Base-by-base conservation (phyloP, 306 rosid species). In the Cicer chorassanicum region DNA sequence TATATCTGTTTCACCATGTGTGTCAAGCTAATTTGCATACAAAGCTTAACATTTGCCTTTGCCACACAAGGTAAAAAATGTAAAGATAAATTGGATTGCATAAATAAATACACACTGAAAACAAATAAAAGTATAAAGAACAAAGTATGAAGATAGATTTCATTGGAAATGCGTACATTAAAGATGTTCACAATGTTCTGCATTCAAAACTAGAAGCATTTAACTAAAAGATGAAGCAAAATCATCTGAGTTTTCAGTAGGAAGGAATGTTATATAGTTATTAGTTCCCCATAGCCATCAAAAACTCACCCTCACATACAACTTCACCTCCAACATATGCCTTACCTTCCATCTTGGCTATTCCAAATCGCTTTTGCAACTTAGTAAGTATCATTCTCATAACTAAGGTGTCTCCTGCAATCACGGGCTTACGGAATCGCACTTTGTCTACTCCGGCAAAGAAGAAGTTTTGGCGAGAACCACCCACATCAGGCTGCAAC, bases 311-410 rank as follows among this genome's bases (percentile, higher is more conserved):
- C 77, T 93, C 97, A 2, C 98, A 93, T 14, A 89, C 98, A 54
- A 93, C 87, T 42, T 93, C 98, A 15, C 98, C 93, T 72, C 94
- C 97, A 19, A 93, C 98, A 56, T 82, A 91, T 46, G 98, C 93
- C 87, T 91, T 93, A 39, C 97, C 98, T 71, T 89, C 97, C 97
- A 91, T 89, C 89, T 93, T 93, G 34, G 96, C 98, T 54, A 91
- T 84, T 46, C 97, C 98, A 83, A 91, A 88, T 72, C 93, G 86
- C 82, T 89, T 93, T 84, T 88, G 97, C 73, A 89, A 83, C 90
- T 93, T 93, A 4, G 60, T 45, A 9, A 93, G 96, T 41, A 92
- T 91, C 98, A 91, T 93, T 82, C 96, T 87, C 94, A 93, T 93
- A 29, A 93, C 91, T 79, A 93, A 77, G 42, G 98, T 91, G 85